Conservation (phyloP, 306 rosid species). For the Astragalus membranaceus region DNA sequence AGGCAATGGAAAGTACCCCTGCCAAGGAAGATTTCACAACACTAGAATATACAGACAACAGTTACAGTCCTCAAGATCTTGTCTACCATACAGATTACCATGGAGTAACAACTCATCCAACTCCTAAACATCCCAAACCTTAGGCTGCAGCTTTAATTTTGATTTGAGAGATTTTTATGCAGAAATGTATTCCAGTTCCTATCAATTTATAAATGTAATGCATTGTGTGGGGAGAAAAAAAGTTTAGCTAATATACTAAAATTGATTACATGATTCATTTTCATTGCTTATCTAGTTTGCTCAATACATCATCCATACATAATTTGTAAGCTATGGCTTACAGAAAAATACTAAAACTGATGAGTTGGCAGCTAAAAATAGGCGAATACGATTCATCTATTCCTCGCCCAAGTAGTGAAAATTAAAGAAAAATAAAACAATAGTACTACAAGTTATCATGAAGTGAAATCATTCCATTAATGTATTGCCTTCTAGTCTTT, state of each 20-base stretch:
- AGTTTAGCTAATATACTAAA: neutral
- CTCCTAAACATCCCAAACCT: conserved; percentile 77
- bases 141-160: conserved; percentile 28
- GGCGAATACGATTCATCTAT: conserved; percentile 14
- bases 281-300: conserved; percentile 10
- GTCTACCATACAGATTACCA: conserved; percentile 82
- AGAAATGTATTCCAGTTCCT: conserved; percentile 25
- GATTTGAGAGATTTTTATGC: conserved; percentile 19
- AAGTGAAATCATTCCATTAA: conserved; percentile 71
- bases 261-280: conserved; percentile 8
- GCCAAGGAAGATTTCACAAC: conserved; percentile 31
- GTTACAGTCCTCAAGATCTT: conserved; percentile 33
- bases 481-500: conserved; percentile 61
- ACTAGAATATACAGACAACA: conserved; percentile 25
- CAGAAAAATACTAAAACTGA: conserved; percentile 9
- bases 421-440: neutral
- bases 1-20: conserved; percentile 22
- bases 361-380: neutral
- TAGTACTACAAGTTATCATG: conserved; percentile 36
- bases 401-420: neutral
- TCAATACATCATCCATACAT: neutral
- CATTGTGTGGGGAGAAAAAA: neutral
- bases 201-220: conserved; percentile 26
- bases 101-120: conserved; percentile 92
- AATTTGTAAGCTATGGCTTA: conserved; percentile 3